These are phyloP conservation scores for Aspergillus tubingensis DNA, from an alignment of 2,329 filamentous ascomycete genomes.

Conservation along the genomic window DNA sequence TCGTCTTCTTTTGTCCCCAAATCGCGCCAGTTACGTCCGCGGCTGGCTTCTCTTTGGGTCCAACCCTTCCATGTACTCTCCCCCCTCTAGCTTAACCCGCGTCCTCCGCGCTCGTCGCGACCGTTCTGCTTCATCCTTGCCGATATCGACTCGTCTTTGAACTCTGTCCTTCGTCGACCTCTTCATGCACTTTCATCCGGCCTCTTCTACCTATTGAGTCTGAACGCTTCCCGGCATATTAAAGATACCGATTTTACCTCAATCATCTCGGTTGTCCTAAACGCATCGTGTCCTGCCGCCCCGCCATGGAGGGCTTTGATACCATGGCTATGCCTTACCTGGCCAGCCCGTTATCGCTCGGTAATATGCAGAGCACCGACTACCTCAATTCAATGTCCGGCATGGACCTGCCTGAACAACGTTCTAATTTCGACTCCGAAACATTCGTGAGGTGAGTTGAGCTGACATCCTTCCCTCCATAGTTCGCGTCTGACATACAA, in stretches of 20 bases:
- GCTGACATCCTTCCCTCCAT: not conserved
- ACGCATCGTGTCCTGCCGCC: slow-evolving; percentile 1
- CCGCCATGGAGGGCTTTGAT: slow-evolving; percentile 59
- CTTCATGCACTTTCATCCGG: slow-evolving; percentile 5
- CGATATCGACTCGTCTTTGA: not conserved
- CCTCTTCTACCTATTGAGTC: slow-evolving; percentile 6
- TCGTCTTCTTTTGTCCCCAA: not conserved
- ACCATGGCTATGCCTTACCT: slow-evolving; percentile 65
- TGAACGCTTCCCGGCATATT: not conserved
- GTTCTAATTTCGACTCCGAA: slow-evolving; percentile 62
- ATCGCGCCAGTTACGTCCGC: too few species aligned
- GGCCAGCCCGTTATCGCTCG: slow-evolving; percentile 58
- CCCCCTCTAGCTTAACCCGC: slow-evolving; percentile 14
- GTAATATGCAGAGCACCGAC: slow-evolving; percentile 51
- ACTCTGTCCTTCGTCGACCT: not conserved
- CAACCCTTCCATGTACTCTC: slow-evolving; percentile 3
- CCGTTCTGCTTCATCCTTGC: slow-evolving; percentile 6
- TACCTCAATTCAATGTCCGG: slow-evolving; percentile 53
- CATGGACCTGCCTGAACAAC: slow-evolving; percentile 60
- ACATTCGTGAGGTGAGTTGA: slow-evolving; percentile 59
- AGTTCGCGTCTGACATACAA: not conserved
- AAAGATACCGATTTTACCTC: not conserved
- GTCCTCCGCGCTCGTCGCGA: slow-evolving; percentile 15
- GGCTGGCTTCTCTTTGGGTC: too few species aligned
- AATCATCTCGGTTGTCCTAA: not conserved